phyloP scores from a whole-genome alignment of 345 rosid species.

The Gossypium stocksii region DNA sequence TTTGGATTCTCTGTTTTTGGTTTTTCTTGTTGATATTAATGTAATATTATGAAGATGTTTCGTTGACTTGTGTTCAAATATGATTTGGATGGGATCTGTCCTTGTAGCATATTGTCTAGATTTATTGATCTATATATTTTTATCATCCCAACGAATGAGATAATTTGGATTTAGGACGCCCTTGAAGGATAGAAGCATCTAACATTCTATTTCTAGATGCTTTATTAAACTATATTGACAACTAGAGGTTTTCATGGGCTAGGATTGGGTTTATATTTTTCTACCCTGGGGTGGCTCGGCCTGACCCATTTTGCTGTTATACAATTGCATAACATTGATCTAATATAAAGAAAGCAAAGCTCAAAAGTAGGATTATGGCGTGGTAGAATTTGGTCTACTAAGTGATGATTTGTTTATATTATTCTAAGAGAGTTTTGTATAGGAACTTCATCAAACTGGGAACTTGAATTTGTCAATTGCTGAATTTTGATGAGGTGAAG shows the following conservation, averaged over 20 bases:
- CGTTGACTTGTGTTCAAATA: not conserved
- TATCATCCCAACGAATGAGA: too few relatives aligned
- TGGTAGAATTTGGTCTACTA: too few relatives aligned
- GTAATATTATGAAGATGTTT: not conserved
- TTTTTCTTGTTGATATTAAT: not conserved
- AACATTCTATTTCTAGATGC: not conserved
- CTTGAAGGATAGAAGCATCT: not conserved
- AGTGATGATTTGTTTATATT: too few relatives aligned
- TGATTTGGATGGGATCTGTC: not conserved
- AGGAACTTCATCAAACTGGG: not conserved
- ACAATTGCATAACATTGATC: too few relatives aligned
- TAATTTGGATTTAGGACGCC: not conserved
- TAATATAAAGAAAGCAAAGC: too few relatives aligned
- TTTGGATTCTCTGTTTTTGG: not conserved
- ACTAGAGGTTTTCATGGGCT: too few relatives aligned
- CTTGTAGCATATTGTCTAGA: not conserved
- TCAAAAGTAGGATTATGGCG: too few relatives aligned
- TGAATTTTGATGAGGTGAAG: not conserved
- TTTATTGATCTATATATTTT: not conserved
- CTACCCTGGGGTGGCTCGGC: too few relatives aligned
- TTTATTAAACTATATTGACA: not conserved
- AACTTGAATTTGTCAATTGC: not conserved
- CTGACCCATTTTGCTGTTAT: too few relatives aligned
- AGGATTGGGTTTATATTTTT: too few relatives aligned
- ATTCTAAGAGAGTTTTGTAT: too few relatives aligned